These are phyloP conservation scores for Linum tenue DNA, from an alignment of 345 rosid species.

Conservation along the genomic window DNA sequence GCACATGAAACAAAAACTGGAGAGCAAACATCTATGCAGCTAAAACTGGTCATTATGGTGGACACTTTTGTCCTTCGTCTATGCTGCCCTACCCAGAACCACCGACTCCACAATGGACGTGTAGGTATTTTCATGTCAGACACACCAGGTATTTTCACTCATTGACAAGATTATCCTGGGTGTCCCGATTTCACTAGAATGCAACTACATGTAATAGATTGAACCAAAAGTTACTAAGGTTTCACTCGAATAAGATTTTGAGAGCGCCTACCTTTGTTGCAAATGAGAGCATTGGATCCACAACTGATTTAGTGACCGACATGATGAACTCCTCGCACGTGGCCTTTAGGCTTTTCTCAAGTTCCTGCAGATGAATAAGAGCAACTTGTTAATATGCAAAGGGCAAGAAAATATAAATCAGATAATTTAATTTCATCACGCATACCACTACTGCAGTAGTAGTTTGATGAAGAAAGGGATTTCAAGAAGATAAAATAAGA, in stretches of 20 bases:
- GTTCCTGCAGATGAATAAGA: constrained; percentile 47
- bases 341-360: constrained; percentile 88
- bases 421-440: neutral
- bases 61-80: neutral
- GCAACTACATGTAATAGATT: neutral
- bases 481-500: neutral
- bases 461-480: neutral
- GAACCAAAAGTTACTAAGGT: neutral
- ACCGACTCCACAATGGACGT: neutral
- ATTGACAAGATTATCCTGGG: too few species aligned
- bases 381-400: neutral
- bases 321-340: constrained; percentile 98
- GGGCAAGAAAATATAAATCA: neutral
- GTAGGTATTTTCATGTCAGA: too few species aligned
- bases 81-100: neutral
- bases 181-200: neutral
- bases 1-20: neutral
- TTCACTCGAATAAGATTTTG: neutral
- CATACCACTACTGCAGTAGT: too few species aligned
- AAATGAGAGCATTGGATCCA: constrained; percentile 98
- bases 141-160: too few species aligned
- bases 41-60: neutral
- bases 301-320: constrained; percentile 88
- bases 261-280: constrained; percentile 66
- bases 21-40: neutral